phyloP scores from a whole-genome alignment of 257 asterid species.

The Verbena officinalis region DNA sequence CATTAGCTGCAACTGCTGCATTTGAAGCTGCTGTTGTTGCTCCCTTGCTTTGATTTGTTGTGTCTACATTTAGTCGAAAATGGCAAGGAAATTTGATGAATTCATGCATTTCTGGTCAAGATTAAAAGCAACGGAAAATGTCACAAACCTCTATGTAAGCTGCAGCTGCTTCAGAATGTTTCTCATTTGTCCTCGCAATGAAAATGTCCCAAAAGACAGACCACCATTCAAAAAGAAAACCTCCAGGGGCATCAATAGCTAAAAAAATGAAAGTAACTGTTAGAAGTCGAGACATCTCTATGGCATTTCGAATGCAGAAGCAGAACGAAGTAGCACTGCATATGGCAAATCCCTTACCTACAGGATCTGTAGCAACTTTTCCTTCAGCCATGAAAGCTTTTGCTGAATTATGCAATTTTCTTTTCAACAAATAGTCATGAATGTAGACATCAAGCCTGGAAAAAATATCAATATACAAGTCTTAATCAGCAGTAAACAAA shows the following conservation, averaged over 20 bases:
- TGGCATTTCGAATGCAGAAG: slow-evolving; percentile 16
- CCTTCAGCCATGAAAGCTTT: slow-evolving; percentile 99
- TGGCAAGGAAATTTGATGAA: slow-evolving; percentile 2
- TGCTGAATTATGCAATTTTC: slow-evolving; percentile 87
- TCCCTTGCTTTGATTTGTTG: slow-evolving; percentile 96
- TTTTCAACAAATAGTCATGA: slow-evolving; percentile 91
- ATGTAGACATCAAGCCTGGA: slow-evolving; percentile 99
- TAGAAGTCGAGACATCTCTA: slow-evolving; percentile 1
- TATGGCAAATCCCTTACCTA: slow-evolving; percentile 55
- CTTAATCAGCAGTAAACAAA: slow-evolving; percentile 8
- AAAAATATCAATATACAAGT: slow-evolving; percentile 7
- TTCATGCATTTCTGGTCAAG: neutral
- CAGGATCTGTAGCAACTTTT: slow-evolving; percentile 98
- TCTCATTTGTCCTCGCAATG: slow-evolving; percentile 96
- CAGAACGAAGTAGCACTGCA: neutral
- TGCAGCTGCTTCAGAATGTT: slow-evolving; percentile 99
- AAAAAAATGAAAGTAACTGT: slow-evolving; percentile 29
- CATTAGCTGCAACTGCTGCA: slow-evolving; percentile 95
- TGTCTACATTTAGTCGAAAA: slow-evolving; percentile 51
- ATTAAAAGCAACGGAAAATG: slow-evolving; percentile 14
- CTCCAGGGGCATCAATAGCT: slow-evolving; percentile 99
- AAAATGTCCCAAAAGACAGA: slow-evolving; percentile 99
- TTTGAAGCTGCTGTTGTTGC: slow-evolving; percentile 90
- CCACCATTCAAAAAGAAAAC: slow-evolving; percentile 99
- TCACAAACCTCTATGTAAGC: slow-evolving; percentile 90